Evolutionary conservation across 208 protist species (phyloP).

Genomic region (Trypanosoma conorhini): DNA sequence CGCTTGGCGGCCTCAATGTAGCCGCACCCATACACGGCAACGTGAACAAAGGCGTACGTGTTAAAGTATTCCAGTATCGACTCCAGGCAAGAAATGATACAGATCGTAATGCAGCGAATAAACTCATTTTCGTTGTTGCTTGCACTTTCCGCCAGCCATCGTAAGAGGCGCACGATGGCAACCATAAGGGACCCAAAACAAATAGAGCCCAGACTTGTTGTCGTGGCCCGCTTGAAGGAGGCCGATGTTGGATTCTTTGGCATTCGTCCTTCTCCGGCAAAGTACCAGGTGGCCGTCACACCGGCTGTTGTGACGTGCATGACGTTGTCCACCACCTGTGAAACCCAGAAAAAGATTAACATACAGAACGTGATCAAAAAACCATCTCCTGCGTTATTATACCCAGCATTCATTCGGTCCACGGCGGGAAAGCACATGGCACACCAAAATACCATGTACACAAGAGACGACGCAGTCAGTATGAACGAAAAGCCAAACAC

Average conservation of each 20-base stretch:
- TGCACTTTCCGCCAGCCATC: conserved; percentile 43
- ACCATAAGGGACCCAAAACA: conserved; percentile 93
- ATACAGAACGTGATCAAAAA: conserved; percentile 50
- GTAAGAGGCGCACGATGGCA: conserved; percentile 79
- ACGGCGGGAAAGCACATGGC: conserved; percentile 35
- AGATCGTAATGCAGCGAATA: conserved; percentile 45
- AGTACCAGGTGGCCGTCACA: conserved; percentile 90
- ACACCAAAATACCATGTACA: conserved; percentile 64
- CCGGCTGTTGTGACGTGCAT: conserved; percentile 84
- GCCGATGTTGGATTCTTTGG: conserved; percentile 67
- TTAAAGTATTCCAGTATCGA: conserved; percentile 90
- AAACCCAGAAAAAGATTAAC: conserved; percentile 43
- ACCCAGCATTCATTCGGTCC: conserved; percentile 36
- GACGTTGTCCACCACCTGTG: conserved; percentile 56
- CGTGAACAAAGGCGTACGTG: conserved; percentile 91
- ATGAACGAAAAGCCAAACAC: conserved; percentile 53
- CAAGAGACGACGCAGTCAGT: conserved; percentile 28
- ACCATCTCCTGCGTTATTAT: conserved; percentile 35
- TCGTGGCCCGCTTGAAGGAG: conserved; percentile 74
- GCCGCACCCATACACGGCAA: conserved; percentile 91
- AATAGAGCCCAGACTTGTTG: conserved; percentile 89
- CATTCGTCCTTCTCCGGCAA: conserved; percentile 65
- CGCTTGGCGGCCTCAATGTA: conserved; percentile 91
- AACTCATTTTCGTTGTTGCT: conserved; percentile 44
- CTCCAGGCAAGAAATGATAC: conserved; percentile 56